These are phyloP conservation scores for Thraustochytrium sp. DNA, from an alignment of 352 stramenopile genomes.

Conservation along the genomic window DNA sequence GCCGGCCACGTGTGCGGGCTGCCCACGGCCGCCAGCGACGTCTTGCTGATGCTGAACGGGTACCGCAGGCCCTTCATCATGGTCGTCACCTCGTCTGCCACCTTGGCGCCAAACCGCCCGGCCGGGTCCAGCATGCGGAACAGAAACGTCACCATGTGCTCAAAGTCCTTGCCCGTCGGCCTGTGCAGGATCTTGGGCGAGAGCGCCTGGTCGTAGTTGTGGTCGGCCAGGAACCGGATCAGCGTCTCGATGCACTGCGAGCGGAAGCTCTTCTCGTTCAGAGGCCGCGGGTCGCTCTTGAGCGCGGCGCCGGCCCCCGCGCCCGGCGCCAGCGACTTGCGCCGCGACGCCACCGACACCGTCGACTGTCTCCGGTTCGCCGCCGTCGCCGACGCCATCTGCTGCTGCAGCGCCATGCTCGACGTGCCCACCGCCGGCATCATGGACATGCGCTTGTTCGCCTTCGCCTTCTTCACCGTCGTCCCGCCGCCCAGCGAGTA, in stretches of 20 bases:
- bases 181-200: slow-evolving; percentile 77
- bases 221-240: slow-evolving; percentile 82
- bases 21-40: slow-evolving; percentile 81
- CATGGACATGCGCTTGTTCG: slow-evolving; percentile 41
- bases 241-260: slow-evolving; percentile 81
- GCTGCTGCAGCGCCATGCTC: neutral
- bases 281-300: slow-evolving; percentile 66
- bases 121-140: slow-evolving; percentile 87
- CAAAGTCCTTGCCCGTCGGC: slow-evolving; percentile 93
- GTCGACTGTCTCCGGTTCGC: neutral
- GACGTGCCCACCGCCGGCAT: neutral
- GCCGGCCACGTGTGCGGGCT: slow-evolving; percentile 91
- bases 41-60: slow-evolving; percentile 93
- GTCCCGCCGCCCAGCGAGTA: slow-evolving; percentile 28
- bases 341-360: neutral
- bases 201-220: slow-evolving; percentile 83
- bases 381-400: neutral
- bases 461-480: slow-evolving; percentile 16
- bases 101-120: slow-evolving; percentile 63
- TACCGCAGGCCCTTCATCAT: slow-evolving; percentile 79
- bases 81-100: slow-evolving; percentile 76
- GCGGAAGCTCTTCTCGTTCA: slow-evolving; percentile 84
- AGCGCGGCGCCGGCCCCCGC: neutral
- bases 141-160: slow-evolving; percentile 93
- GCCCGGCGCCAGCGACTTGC: slow-evolving; percentile 8